Conservation (phyloP, 352 stramenopile genomes). For the Globisporangium alternatum region DNA sequence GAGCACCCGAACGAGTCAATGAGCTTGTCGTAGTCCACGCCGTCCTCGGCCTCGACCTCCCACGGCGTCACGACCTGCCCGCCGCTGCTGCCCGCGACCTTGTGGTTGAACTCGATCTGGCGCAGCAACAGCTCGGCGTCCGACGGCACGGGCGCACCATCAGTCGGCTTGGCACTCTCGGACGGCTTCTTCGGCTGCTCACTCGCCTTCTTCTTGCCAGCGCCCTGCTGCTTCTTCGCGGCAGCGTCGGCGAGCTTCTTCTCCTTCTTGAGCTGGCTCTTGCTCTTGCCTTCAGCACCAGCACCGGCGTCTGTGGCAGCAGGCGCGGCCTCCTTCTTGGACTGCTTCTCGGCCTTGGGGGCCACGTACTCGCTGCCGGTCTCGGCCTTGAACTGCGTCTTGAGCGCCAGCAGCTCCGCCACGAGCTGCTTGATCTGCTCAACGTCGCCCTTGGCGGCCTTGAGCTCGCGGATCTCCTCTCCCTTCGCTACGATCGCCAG, state of each 20-base stretch:
- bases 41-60: slow-evolving; percentile 93
- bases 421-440: slow-evolving; percentile 45
- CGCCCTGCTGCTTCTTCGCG: slow-evolving; percentile 28
- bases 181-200: slow-evolving; percentile 61
- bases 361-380: slow-evolving; percentile 72
- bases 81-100: slow-evolving; percentile 42
- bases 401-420: slow-evolving; percentile 63
- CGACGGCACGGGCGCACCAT: slow-evolving; percentile 56
- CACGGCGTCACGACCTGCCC: slow-evolving; percentile 91
- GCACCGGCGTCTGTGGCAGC: neutral
- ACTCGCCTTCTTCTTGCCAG: slow-evolving; percentile 30
- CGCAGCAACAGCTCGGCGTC: slow-evolving; percentile 61
- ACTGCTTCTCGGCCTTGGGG: slow-evolving; percentile 35
- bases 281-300: slow-evolving; percentile 54
- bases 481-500: slow-evolving; percentile 70
- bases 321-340: slow-evolving; percentile 23
- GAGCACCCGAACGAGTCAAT: slow-evolving; percentile 98
- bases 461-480: slow-evolving; percentile 78
- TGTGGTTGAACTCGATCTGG: slow-evolving; percentile 73
- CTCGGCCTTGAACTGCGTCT: slow-evolving; percentile 75
- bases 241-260: slow-evolving; percentile 72
- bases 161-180: slow-evolving; percentile 64
- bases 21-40: slow-evolving; percentile 99
- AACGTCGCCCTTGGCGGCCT: slow-evolving; percentile 66
- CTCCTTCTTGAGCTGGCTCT: slow-evolving; percentile 88